These are phyloP conservation scores for Candida endomychidarum DNA, from an alignment of 805 yeast species.

Conservation along the genomic window DNA sequence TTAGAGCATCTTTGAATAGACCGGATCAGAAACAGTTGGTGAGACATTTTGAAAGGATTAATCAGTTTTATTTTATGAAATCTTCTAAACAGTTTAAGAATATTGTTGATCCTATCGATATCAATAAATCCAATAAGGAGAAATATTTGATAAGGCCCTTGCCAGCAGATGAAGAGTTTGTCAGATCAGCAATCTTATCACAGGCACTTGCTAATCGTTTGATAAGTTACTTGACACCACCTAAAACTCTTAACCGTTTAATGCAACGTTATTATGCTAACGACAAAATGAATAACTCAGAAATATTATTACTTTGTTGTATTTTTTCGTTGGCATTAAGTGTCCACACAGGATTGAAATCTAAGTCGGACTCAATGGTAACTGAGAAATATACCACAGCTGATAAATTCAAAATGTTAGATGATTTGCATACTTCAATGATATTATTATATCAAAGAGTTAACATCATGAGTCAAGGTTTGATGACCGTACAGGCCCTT, in stretches of 20 bases:
- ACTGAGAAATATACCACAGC: conserved; percentile 1
- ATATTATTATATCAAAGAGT: conserved; percentile 54
- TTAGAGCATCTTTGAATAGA: conserved; percentile 25
- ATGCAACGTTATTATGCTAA: conserved; percentile 8
- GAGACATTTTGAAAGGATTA: conserved; percentile 30
- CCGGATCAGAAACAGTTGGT: conserved; percentile 19
- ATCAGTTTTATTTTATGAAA: conserved; percentile 21
- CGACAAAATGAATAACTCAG: conserved; percentile 10
- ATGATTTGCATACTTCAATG: conserved; percentile 24
- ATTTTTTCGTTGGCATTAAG: conserved; percentile 5
- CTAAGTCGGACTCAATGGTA: not conserved
- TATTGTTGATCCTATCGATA: conserved; percentile 33
- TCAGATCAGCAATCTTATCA: conserved; percentile 1
- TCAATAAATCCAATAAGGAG: conserved; percentile 19
- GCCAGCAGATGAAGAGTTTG: conserved; percentile 16
- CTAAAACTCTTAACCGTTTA: not conserved
- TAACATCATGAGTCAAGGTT: conserved; percentile 49
- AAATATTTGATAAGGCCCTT: conserved; percentile 26
- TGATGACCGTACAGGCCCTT: conserved; percentile 51
- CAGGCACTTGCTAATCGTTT: not conserved
- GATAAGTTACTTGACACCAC: not conserved
- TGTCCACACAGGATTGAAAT: not conserved
- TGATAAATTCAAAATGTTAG: conserved; percentile 16
- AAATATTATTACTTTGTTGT: conserved; percentile 10
- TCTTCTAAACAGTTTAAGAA: conserved; percentile 18